A percentile compares a stretch with the other conserved stretches of the same genome.
Evolutionary conservation across 192 early-diverging fungal genomes (phyloP).

Genomic region (Haplosporangium gracile): DNA sequence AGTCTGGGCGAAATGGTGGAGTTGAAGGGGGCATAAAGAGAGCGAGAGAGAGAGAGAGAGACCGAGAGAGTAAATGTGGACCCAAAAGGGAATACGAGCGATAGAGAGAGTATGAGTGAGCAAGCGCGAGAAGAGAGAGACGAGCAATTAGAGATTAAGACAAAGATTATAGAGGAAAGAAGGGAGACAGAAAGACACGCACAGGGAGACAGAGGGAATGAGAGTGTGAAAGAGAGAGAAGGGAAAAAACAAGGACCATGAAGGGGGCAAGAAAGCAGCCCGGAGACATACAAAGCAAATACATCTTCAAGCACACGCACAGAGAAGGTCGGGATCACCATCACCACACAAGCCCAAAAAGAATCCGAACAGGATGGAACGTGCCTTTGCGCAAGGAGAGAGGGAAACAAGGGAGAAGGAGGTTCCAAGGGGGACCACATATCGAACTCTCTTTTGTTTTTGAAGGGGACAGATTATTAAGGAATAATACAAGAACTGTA

Average conservation of each 20-base stretch:
- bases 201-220: background rate
- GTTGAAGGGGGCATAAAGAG: background rate
- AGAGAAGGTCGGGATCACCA: background rate
- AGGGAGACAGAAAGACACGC: background rate
- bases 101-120: background rate
- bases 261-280: background rate
- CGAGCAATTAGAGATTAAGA: background rate
- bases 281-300: background rate
- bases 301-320: background rate
- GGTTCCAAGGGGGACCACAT: constrained; percentile 17
- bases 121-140: background rate
- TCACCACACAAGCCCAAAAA: constrained; percentile 8
- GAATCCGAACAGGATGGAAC: constrained; percentile 36
- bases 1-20: constrained; percentile 19
- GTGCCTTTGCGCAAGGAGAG: background rate
- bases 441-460: constrained; percentile 4
- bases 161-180: background rate
- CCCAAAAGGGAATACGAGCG: background rate
- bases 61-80: background rate
- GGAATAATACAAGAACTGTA: background rate
- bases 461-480: background rate
- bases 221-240: background rate
- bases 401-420: constrained; percentile 20
- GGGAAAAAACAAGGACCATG: background rate
- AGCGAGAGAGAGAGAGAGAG: background rate